Conservation (phyloP, 2,329 filamentous ascomycete species). For the Ceratocystiopsis sp. region DNA sequence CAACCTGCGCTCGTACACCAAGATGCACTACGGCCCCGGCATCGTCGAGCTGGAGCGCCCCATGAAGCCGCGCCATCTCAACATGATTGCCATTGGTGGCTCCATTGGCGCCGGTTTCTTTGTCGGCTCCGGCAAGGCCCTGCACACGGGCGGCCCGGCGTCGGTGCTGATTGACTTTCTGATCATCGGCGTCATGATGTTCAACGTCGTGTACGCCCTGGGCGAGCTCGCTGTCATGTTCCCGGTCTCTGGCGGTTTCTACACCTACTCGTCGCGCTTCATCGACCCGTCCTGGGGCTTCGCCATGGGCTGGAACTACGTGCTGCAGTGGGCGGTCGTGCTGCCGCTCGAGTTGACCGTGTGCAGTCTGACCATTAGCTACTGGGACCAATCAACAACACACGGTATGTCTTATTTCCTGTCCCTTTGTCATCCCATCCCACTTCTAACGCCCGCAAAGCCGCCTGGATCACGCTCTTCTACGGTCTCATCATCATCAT, state of each 20-base stretch:
- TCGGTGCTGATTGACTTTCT: conserved; percentile 31
- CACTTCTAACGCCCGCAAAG: too few species aligned
- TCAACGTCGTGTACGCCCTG: conserved; percentile 44
- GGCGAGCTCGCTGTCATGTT: conserved; percentile 39
- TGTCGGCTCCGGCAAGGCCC: conserved; percentile 36
- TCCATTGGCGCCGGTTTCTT: conserved; percentile 47
- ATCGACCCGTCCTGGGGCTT: conserved; percentile 39
- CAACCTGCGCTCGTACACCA: conserved; percentile 24
- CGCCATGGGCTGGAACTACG: conserved; percentile 34
- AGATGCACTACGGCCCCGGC: conserved; percentile 18
- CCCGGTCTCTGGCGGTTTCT: conserved; percentile 41
- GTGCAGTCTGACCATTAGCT: conserved; percentile 28
- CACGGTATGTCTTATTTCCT: conserved; percentile 12
- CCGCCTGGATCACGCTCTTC: conserved; percentile 41
- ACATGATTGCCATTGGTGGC: conserved; percentile 20
- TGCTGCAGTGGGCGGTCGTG: conserved; percentile 30
- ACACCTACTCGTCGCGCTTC: conserved; percentile 37
- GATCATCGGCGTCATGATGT: conserved; percentile 42
- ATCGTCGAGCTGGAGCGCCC: conserved; percentile 21
- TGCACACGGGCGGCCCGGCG: conserved; percentile 28
- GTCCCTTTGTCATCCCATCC: too few species aligned
- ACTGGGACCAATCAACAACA: conserved; percentile 28
- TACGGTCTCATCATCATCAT: conserved; percentile 31
- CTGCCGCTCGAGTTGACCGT: conserved; percentile 32
- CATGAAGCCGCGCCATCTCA: conserved; percentile 11